These are phyloP conservation scores for Climacium dendroides DNA, from an alignment of 225 moss, liverwort and hornwort species.

Conservation along the genomic window DNA sequence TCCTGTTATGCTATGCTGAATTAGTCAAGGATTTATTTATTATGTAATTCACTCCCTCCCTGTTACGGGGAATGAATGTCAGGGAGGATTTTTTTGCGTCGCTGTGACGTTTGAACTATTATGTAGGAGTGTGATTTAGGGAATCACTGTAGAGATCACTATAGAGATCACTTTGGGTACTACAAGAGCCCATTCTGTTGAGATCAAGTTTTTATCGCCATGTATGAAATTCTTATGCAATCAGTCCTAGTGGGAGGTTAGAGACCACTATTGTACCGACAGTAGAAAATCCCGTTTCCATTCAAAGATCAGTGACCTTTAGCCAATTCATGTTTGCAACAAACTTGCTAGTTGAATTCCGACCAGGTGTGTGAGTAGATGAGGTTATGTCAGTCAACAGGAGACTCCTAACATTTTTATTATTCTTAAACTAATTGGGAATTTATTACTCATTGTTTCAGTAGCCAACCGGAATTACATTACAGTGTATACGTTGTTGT, in stretches of 20 bases:
- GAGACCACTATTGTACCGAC: neutral
- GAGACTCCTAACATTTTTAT: neutral
- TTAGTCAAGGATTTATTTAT: neutral
- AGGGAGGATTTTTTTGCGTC: neutral
- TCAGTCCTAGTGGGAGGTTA: neutral
- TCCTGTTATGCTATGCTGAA: neutral
- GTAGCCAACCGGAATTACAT: neutral
- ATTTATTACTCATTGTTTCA: neutral
- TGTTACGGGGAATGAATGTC: neutral
- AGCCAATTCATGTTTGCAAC: neutral
- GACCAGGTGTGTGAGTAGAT: neutral
- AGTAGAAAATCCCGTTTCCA: neutral
- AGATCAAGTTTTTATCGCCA: neutral
- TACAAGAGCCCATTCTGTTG: neutral
- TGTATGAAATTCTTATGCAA: neutral
- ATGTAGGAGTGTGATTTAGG: neutral
- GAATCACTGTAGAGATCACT: neutral
- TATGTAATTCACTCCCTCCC: neutral
- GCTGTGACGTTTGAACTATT: neutral
- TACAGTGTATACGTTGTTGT: neutral
- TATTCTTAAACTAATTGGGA: neutral
- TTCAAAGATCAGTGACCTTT: neutral
- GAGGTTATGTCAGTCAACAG: neutral
- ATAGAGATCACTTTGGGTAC: neutral
- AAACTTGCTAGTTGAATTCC: neutral